A percentile compares a stretch with the other conserved stretches of the same genome.
Conservation (phyloP, 164 flowering plant genomes). For the Magnolia changhungtana region DNA sequence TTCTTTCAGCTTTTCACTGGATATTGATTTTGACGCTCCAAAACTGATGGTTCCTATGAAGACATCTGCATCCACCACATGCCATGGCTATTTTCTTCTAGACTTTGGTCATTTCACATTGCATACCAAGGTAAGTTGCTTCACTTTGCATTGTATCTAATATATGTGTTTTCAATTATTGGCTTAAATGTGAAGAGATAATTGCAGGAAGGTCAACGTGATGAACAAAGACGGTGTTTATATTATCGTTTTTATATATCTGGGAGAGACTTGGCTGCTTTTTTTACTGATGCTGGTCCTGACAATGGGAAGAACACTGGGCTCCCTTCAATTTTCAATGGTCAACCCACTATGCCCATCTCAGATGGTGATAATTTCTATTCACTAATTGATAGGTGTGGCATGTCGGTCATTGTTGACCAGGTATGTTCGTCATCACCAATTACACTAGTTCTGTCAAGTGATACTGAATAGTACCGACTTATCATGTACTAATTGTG, state of each 20-base stretch:
- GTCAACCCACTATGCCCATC: constrained; percentile 26
- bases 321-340: constrained; percentile 22
- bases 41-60: constrained; percentile 86
- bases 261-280: constrained; percentile 96
- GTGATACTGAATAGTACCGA: neutral
- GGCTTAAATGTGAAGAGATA: constrained; percentile 1
- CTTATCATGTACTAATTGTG: neutral
- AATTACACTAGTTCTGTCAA: neutral
- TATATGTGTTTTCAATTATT: neutral
- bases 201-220: constrained; percentile 55
- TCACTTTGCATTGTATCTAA: neutral
- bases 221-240: constrained; percentile 61
- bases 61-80: constrained; percentile 34
- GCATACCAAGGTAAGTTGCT: constrained; percentile 60
- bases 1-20: constrained; percentile 77
- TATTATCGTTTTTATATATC: constrained; percentile 86
- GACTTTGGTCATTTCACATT: constrained; percentile 98
- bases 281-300: constrained; percentile 57
- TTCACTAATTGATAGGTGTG: constrained; percentile 85
- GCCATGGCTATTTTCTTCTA: constrained; percentile 72
- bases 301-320: constrained; percentile 35
- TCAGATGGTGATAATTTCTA: constrained; percentile 39
- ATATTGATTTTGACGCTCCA: constrained; percentile 98
- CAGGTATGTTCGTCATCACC: constrained; percentile 47
- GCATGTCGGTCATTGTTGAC: constrained; percentile 85